Evolutionary conservation across 345 rosid genomes (phyloP).

Genomic region (Hibiscus trionum): DNA sequence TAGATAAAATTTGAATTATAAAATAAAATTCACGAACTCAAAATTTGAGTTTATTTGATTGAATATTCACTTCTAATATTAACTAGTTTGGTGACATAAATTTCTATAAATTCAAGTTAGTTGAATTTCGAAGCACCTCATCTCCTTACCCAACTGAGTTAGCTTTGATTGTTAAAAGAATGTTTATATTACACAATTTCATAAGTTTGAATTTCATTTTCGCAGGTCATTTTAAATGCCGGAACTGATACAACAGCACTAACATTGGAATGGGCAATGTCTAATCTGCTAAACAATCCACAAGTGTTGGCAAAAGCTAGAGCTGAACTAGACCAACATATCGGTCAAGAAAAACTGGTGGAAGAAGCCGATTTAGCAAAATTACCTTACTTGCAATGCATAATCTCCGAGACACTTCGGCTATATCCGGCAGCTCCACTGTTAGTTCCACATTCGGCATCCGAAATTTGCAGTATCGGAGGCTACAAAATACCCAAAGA

Average conservation of each 20-base stretch:
- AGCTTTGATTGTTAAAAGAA: too few relatives aligned
- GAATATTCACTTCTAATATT: too few relatives aligned
- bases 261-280: conserved; percentile 56
- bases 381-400: conserved; percentile 22
- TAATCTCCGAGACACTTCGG: conserved; percentile 36
- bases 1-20: too few relatives aligned
- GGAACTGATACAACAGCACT: conserved; percentile 44
- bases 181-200: too few relatives aligned
- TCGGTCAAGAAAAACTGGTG: conserved; percentile 9
- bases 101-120: too few relatives aligned
- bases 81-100: too few relatives aligned
- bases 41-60: too few relatives aligned
- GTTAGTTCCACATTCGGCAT: conserved; percentile 33
- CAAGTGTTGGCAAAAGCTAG: conserved; percentile 11
- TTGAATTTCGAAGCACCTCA: too few relatives aligned
- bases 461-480: conserved; percentile 30
- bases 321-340: conserved; percentile 14
- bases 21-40: too few relatives aligned
- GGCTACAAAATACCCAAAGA: conserved; percentile 33
- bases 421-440: conserved; percentile 35
- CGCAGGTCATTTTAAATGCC: conserved; percentile 27
- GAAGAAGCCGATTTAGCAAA: conserved; percentile 25
- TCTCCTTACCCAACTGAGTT: too few relatives aligned
- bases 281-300: conserved; percentile 40
- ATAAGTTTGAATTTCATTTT: not conserved